Evolutionary conservation across 345 rosid genomes (phyloP), one percentile per base, ranked within the genome.

Genomic region (Bruguiera sexangula): DNA sequence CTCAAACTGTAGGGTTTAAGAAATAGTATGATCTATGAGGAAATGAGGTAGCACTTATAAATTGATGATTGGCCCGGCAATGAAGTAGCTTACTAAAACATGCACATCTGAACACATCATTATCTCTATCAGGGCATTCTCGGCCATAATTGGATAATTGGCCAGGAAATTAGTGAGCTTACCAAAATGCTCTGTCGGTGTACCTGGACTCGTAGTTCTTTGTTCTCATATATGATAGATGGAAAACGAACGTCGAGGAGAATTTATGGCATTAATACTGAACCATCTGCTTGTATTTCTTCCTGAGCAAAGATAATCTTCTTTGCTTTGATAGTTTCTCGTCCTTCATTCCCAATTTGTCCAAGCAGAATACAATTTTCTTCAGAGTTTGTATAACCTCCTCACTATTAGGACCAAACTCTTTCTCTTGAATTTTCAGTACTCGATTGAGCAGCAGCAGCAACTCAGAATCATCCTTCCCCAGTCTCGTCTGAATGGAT

Each of bases 341-440:
- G 60, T 85, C 87, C 73, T 77, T 89, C 78, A 79, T 86, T 82
- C 92, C 92, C 51, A 88, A 9, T 75, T 83, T 88, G 58, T 85
- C 90, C 81, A 91, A 73, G 57, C 81, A 85, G 69, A 81, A 86
- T 16, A 86, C 73, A 16, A 86, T 67, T 77, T 89, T 93, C 56
- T 89, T 88, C 46, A 93, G 87, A 5, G 97, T 88, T 19, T 65
- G 57, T 73, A 90, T 78, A 58, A 87, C 80, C 74, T 89, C 91
- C 82, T 85, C 83, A 43, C 90, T 84, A 65, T 87, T 91, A 19
- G 62, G 24, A 5, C 96, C 97, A 30, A 86, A 85, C 80, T 84
- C 92, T 75, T 55, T 80, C 81, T 93, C 97, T 79, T 88, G 91
- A 65, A 93, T 93, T 67, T 71, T 80, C 79, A 93, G 31, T 63